Evolutionary conservation across 805 yeast genomes (phyloP), one percentile per base, ranked within the genome.

Genomic region (Hanseniaspora valbyensis): DNA sequence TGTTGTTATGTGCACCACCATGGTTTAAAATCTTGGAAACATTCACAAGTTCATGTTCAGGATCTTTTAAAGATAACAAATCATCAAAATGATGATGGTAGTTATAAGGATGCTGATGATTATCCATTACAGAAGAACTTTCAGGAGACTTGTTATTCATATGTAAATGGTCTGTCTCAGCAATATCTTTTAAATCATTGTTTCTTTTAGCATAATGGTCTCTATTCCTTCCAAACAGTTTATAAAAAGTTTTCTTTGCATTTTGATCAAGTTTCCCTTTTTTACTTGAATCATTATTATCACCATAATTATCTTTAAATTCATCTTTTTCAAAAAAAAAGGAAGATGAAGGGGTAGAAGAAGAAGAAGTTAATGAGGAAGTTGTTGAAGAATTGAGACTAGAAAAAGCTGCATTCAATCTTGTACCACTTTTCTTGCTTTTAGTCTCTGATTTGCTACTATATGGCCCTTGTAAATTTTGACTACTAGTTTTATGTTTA

Each of bases 31-130:
- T 32, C 19, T 48, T 48, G 4, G 51, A 48, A 4, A 48, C 36
- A 40, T 48, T 40, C 2, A 48, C 44, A n/a, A 48, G 30, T 9
- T 48, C 51, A 21, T 48, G 24, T 18, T 48, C 51, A 13, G 39
- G 44, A 26, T 40, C 44, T 18, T 37, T 40, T 10, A 38, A 18
- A 8, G 39, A 33, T 14, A 39, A 25, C 21, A 40, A 12, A 12
- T 48, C 51, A 19, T 32, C n/a, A 19, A 24, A 38, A 38, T 22
- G 19, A 14, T 38, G 29, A n/a, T 21, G n/a, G 6, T 10, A n/a
- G n/a, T n/a, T n/a, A n/a, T n/a, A n/a, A n/a, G n/a, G n/a, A n/a
- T n/a, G n/a, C n/a, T n/a, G n/a, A n/a, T n/a, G n/a, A n/a, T n/a
- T n/a, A n/a, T 38, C 28, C 28, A 25, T 21, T 5, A 38, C 5